Evolutionary conservation across 352 stramenopile species (phyloP), one percentile per base, ranked within the genome.

Genomic region (Pythium myriotylum): DNA sequence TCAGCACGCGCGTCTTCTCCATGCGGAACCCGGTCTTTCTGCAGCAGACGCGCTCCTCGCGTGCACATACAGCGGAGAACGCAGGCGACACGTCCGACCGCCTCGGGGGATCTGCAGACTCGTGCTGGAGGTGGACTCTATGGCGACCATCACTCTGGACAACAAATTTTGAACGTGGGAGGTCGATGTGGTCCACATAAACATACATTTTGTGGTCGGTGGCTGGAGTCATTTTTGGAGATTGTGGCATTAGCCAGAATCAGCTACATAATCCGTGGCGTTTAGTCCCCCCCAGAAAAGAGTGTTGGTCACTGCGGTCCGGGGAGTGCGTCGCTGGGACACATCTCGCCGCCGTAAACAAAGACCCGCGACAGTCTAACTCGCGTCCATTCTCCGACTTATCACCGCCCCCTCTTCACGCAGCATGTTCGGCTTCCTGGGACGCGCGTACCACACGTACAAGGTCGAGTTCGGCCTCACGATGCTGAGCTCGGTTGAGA

Each of bases 401-500:
- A 47, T 9, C 35, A 26, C 24, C 50, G n/a, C 32, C 17, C 37
- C 50, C 39, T 19, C 29, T 32, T 29, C 9, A 10, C 22, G 9
- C 23, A 52, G 22, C 35, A 92, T 91, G 84, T 70, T 88, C 43
- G 77, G 80, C 64, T 77, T 74, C 70, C 42, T 86, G 37, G 70
- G 75, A 70, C 78, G 77, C 41, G 72, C 88, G 55, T 94, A 94
- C 68, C 77, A 79, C 63, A 88, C 79, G 79, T 94, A 94, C 81
- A 94, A 94, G 77, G 73, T 94, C 43, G 85, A 94, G 81, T 94
- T 92, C 55, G 85, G 82, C 20, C 78, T 94, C 59, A 88, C 85
- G 26, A 89, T 94, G 77, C 72, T 94, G 20, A 91, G 78, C 69
- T 81, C 80, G 65, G 90, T 83, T 74, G 85, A 94, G 62, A 81